Conservation (phyloP, 208 protist genomes). For the Wallacemonas rigidus region DNA sequence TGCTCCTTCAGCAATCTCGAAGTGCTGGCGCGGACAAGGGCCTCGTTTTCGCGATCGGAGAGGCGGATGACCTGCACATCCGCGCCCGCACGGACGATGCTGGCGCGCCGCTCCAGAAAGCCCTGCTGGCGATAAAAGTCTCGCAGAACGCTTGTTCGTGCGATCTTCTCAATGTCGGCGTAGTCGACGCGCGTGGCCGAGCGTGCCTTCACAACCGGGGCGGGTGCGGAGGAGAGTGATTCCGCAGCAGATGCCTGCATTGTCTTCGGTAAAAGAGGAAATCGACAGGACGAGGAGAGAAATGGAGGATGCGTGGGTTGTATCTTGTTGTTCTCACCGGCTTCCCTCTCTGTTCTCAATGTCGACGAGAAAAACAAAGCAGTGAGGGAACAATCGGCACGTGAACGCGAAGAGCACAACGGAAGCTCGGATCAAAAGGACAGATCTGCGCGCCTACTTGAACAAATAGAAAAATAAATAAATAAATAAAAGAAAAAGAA, state of each 20-base stretch:
- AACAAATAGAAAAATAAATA: conserved; percentile 4
- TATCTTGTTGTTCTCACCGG: no score
- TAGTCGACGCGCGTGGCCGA: conserved; percentile 42
- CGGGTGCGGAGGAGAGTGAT: conserved; percentile 44
- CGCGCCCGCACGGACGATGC: conserved; percentile 30
- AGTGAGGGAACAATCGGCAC: no score
- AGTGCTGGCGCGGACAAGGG: conserved; percentile 43
- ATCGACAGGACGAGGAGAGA: not conserved
- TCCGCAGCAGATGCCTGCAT: conserved; percentile 53
- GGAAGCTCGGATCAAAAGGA: no score
- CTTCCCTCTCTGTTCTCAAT: no score
- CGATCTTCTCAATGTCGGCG: conserved; percentile 55
- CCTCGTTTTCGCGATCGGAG: conserved; percentile 6
- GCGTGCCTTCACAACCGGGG: conserved; percentile 51
- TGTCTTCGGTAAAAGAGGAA: not conserved
- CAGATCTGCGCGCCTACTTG: no score
- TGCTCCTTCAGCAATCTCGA: conserved; percentile 82
- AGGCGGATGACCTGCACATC: conserved; percentile 60
- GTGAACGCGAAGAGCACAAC: no score
- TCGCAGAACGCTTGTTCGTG: conserved; percentile 47
- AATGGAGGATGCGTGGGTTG: not conserved
- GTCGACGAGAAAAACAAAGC: no score
- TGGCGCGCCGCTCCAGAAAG: conserved; percentile 30
- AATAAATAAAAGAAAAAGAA: conserved; percentile 16
- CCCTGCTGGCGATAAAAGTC: conserved; percentile 63